Base-by-base conservation (phyloP, 345 rosid species). In the Eucalyptus urophylla region DNA sequence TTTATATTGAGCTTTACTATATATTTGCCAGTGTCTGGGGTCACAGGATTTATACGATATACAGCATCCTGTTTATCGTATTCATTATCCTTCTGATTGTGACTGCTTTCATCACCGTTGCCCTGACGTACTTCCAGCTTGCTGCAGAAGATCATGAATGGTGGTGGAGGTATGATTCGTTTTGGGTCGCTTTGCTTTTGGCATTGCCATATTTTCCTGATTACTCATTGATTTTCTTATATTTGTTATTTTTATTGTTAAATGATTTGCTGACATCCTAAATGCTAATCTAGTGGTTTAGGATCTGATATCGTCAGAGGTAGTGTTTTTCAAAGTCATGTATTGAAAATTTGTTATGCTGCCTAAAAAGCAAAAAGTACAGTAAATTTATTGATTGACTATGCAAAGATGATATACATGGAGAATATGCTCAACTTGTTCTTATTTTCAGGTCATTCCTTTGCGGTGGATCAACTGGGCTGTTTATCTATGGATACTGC, bases 141-240 rank as follows among this genome's bases (percentile, higher is more conserved):
- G 99, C 99, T 50, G 98, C 99, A 62, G 99, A 97, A 93, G 98
- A 95, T 89, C 97, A 95, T 91, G 95, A 94, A 88, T 96, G 98
- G 97, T 96, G 98, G 98, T 95, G 98, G 98, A 96, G 98, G 98
- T 96, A 92, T 15, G 89, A 76, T 76, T 76, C 5, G 8, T 19
- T 76, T 76, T 76, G 27, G 27, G 83, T 76, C 1, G 14, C 83
- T 37, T 76, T 76, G 45, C 27, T 76, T 37, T 37, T 37, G 83
- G 47, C 14, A 7, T 76, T 76, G 47, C 83, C 83, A 37, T 21
- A 76, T 76, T 37, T 40, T 19, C 47, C 25, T 76, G 43, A 76
- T 76, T 37, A 37, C 47, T 76, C 45, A 37, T 37, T 76, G 47
- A 40, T 76, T 76, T 76, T 76, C 83, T 76, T 76, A 37, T 37